Conservation (phyloP, 2,329 filamentous ascomycete species). For the Neopestalotiopsis rosae region DNA sequence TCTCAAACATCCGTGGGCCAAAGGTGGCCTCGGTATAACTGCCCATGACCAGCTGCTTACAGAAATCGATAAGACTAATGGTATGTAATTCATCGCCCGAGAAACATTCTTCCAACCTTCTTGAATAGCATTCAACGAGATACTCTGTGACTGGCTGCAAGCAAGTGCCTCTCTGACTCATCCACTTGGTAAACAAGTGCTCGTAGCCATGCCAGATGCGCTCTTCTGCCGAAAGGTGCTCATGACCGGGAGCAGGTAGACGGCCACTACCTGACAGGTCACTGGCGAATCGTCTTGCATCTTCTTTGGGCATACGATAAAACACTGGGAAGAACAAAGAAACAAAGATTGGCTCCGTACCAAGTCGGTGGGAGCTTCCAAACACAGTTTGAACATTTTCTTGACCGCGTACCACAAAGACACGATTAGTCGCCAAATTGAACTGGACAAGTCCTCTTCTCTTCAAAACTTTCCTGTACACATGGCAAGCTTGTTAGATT, state of each 20-base stretch:
- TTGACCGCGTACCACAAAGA: constrained; percentile 5
- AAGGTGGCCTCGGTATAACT: constrained; percentile 25
- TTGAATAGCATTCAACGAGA: not conserved
- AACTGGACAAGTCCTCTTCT: not conserved
- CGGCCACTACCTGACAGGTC: constrained; percentile 23
- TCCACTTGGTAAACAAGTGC: not conserved
- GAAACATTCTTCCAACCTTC: not conserved
- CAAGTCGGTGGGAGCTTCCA: constrained; percentile 4
- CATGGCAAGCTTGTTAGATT: not conserved
- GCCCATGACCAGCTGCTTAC: constrained; percentile 18
- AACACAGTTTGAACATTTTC: constrained; percentile 7
- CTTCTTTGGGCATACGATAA: constrained; percentile 17
- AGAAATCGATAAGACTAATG: constrained; percentile 25
- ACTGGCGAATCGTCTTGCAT: constrained; percentile 21
- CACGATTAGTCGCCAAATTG: not conserved
- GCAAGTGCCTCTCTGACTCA: constrained; percentile 1
- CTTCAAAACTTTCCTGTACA: constrained; percentile 3
- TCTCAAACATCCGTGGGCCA: constrained; percentile 29
- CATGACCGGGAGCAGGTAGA: constrained; percentile 18
- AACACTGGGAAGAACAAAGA: not conserved
- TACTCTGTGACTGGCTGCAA: not conserved
- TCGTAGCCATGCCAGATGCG: constrained; percentile 24
- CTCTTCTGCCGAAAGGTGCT: constrained; percentile 15
- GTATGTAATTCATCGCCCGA: constrained; percentile 26
- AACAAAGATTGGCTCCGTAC: not conserved